Evolutionary conservation across 2,329 filamentous ascomycete species (phyloP), one percentile per base, ranked within the genome.

Genomic region (Exophiala oligosperma): DNA sequence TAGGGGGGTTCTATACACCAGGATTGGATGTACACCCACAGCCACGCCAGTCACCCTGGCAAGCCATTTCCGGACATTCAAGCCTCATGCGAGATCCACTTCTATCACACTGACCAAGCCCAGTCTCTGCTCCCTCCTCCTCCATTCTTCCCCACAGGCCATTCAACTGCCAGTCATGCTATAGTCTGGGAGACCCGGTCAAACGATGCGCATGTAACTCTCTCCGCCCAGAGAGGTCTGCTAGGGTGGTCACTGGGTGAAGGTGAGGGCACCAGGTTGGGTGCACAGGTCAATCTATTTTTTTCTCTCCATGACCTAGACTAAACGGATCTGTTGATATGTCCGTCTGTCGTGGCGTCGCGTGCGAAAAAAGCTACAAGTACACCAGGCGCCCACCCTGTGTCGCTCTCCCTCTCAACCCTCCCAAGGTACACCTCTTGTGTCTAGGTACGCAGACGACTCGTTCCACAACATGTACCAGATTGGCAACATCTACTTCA

Each of bases 401-500:
- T 23, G 26, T 47, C 17, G 28, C 3, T 24, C 44, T 47, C 24
- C 26, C 26, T 24, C 21, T 12, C 5, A n/a, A 47, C 4, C 26
- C 17, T 47, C 44, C 26, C 7, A 47, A 21, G 12, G 44, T 8
- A 28, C 28, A 28, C 44, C 12, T 47, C 11, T 7, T 24, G 44
- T 28, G 23, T 47, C 24, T 29, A 21, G 44, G 26, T 24, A 47
- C 21, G 44, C 28, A 21, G 21, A 41, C 6, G 7, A 44, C 17
- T 7, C 29, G n/a, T 46, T 52, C 43, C 49, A 38, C 52, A 60
- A 52, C 50, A 64, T 64, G 61, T 62, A 64, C 53, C 47, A 60
- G 43, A 78, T 83, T 53, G 79, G 81, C 24, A 85, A 85, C 62
- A 79, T 84, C 65, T 85, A 86, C 68, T 71, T 80, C 64, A 82